phyloP scores from a whole-genome alignment of 2,329 filamentous ascomycete genomes.

The Elsinoe arachidis region DNA sequence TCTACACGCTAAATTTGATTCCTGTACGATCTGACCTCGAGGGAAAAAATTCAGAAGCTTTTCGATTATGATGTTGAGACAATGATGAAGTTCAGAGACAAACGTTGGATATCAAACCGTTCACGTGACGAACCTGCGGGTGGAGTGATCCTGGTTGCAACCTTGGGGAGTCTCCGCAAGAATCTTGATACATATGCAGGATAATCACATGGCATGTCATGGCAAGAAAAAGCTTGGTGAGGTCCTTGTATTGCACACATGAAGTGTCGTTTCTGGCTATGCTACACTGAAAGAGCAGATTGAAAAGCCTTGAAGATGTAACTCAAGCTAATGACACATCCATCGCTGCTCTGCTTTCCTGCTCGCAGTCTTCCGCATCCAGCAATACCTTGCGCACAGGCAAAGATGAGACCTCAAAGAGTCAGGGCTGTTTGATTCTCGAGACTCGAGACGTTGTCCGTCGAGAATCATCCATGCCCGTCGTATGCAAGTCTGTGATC shows the following conservation, averaged over 20 bases:
- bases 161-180: no score
- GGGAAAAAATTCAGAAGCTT: neutral
- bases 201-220: no score
- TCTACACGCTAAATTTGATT: no score
- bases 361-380: neutral
- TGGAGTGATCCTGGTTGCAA: neutral
- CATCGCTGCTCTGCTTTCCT: neutral
- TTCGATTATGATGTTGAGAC: no score
- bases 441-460: neutral
- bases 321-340: conserved; percentile 17
- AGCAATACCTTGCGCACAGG: neutral
- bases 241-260: neutral
- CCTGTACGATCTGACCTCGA: no score
- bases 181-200: no score
- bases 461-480: neutral
- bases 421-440: neutral
- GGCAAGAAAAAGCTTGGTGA: neutral
- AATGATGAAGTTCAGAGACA: neutral
- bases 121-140: neutral
- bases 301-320: conserved; percentile 5
- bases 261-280: neutral
- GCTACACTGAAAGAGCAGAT: neutral
- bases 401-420: neutral
- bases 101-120: neutral
- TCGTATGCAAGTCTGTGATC: neutral